Evolutionary conservation across 495 filamentous ascomycete genomes (phyloP).

Genomic region (Penicillium psychrofluorescens): DNA sequence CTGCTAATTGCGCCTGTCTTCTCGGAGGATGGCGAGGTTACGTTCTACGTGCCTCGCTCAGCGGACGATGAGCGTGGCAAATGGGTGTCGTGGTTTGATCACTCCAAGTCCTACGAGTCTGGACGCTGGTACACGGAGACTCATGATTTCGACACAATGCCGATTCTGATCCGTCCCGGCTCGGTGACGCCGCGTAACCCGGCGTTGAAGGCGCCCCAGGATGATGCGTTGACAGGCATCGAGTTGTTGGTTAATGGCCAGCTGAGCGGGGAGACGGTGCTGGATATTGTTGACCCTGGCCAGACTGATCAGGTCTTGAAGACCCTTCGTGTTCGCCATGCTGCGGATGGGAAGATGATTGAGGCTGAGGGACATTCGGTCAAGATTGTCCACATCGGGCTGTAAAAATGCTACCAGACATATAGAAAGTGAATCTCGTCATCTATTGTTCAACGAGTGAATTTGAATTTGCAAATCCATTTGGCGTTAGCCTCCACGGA

Average conservation of each 20-base stretch:
- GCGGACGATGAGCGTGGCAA: slow-evolving; percentile 32
- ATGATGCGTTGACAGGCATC: slow-evolving; percentile 28
- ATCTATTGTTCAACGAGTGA: too few relatives aligned
- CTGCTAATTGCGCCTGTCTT: slow-evolving; percentile 57
- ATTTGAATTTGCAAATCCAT: too few relatives aligned
- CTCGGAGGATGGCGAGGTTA: slow-evolving; percentile 47
- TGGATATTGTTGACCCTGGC: slow-evolving; percentile 30
- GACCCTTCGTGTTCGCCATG: slow-evolving; percentile 10
- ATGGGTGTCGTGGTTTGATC: slow-evolving; percentile 46
- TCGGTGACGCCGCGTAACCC: slow-evolving; percentile 29
- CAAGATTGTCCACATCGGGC: slow-evolving; percentile 11
- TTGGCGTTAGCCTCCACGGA: too few relatives aligned
- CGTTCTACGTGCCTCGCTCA: slow-evolving; percentile 51
- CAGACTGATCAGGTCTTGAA: slow-evolving; percentile 27
- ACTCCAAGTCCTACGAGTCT: slow-evolving; percentile 29
- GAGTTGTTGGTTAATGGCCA: slow-evolving; percentile 32
- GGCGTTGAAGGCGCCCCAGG: slow-evolving; percentile 25
- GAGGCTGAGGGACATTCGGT: slow-evolving; percentile 9
- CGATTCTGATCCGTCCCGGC: slow-evolving; percentile 31
- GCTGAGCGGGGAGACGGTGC: slow-evolving; percentile 10
- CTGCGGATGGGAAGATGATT: slow-evolving; percentile 6
- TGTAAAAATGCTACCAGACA: not conserved
- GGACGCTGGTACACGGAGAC: slow-evolving; percentile 38
- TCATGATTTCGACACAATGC: slow-evolving; percentile 34
- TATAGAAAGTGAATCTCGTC: too few relatives aligned